Percentiles rank a stretch among this genome's conserved stretches.
phyloP scores from a whole-genome alignment of 1,284 basidiomycete species.

The Sporisorium sorghi region DNA sequence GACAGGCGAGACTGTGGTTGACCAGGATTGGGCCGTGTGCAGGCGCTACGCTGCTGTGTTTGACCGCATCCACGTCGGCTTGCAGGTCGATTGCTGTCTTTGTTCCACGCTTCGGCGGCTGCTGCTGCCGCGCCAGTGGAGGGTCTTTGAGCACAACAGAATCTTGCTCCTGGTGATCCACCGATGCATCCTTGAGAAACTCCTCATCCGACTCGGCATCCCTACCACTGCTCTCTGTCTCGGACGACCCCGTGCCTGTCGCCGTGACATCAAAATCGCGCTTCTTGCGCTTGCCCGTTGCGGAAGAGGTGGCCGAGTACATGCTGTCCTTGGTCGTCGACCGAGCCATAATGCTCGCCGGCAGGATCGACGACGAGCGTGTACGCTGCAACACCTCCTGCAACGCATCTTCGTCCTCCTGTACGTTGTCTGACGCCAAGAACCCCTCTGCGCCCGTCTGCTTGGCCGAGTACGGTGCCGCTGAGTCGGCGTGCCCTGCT shows the following conservation, averaged over 20 bases:
- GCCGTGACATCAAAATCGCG: conserved; percentile 60
- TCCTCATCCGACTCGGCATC: conserved; percentile 27
- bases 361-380: conserved; percentile 46
- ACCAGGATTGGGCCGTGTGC: conserved; percentile 58
- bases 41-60: conserved; percentile 18
- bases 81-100: conserved; percentile 21
- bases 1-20: conserved; percentile 60
- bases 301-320: conserved; percentile 34
- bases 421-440: conserved; percentile 29
- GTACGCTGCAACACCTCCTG: conserved; percentile 51
- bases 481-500: conserved; percentile 1
- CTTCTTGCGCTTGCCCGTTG: conserved; percentile 59
- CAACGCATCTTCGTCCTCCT: conserved; percentile 53
- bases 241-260: conserved; percentile 55
- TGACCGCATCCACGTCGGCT: conserved; percentile 42
- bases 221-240: conserved; percentile 19
- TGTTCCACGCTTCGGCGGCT: neutral
- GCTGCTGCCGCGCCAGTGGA: neutral
- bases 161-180: conserved; percentile 6
- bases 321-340: conserved; percentile 41
- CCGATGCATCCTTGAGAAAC: conserved; percentile 19
- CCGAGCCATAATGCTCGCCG: conserved; percentile 49
- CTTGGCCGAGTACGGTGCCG: conserved; percentile 17
- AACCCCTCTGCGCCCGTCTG: conserved; percentile 41
- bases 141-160: conserved; percentile 18